These are phyloP conservation scores for Lecanoromycetidae sp. DNA, from an alignment of 2,329 filamentous ascomycete genomes.

Conservation along the genomic window DNA sequence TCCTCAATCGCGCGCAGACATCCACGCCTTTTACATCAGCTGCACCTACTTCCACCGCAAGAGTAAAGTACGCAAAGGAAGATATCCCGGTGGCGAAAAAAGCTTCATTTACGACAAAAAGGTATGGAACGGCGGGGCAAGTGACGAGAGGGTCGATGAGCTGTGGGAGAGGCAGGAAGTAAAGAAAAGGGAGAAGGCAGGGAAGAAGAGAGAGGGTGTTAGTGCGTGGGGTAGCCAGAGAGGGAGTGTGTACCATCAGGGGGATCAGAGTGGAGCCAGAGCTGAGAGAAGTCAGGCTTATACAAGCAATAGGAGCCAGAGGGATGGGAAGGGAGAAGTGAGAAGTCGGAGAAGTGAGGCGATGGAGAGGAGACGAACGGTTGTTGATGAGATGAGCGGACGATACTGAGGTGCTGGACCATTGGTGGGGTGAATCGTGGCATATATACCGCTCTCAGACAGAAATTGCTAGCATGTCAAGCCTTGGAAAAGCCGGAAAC, in stretches of 20 bases:
- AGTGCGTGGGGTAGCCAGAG: not conserved
- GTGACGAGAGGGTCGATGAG: not conserved
- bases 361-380: not conserved
- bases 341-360: not conserved
- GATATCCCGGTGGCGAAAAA: constrained; percentile 28
- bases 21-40: constrained; percentile 33
- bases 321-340: not conserved
- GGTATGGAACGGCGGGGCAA: constrained; percentile 13
- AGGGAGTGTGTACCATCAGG: not conserved
- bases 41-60: constrained; percentile 30
- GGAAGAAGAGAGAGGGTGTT: not conserved
- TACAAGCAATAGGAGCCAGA: not conserved
- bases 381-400: constrained; percentile 2
- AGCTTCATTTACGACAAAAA: constrained; percentile 22
- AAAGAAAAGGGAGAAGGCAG: not conserved
- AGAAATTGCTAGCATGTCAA: too few species aligned
- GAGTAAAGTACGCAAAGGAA: constrained; percentile 27
- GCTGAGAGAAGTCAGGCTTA: not conserved
- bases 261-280: not conserved
- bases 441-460: too few species aligned
- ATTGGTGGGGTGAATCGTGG: too few species aligned
- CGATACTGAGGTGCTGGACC: not conserved
- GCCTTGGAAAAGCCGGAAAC: too few species aligned
- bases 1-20: too few species aligned
- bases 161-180: not conserved